Evolutionary conservation across 768 basidiomycete genomes (phyloP).

Genomic region (Calocera viscosa): DNA sequence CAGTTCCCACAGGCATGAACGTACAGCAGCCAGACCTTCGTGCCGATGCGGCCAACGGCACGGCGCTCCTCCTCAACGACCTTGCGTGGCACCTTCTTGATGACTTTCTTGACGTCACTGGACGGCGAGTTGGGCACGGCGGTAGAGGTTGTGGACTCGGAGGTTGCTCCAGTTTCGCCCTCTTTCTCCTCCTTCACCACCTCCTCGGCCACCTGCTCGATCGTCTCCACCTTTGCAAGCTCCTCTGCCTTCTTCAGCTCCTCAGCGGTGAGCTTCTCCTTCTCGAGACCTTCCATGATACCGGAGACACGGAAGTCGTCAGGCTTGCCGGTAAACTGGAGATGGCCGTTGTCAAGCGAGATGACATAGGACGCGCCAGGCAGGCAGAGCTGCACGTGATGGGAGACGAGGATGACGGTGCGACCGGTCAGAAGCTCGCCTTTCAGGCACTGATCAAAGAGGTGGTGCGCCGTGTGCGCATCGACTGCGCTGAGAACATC

Average conservation of each 20-base stretch:
- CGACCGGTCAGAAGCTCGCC: constrained; percentile 68
- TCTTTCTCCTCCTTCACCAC: constrained; percentile 8
- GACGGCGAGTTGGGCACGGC: not conserved
- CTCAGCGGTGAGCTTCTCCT: constrained; percentile 30
- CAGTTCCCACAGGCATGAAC: constrained; percentile 41
- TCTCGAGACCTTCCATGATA: constrained; percentile 52
- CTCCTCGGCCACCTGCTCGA: constrained; percentile 21
- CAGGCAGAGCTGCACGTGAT: constrained; percentile 81
- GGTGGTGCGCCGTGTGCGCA: constrained; percentile 69
- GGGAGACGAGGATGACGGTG: constrained; percentile 82
- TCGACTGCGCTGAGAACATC: constrained; percentile 68
- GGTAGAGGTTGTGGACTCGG: not conserved
- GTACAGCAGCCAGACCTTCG: constrained; percentile 54
- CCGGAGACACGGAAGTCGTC: constrained; percentile 56
- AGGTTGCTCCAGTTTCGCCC: not conserved
- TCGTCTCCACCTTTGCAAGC: constrained; percentile 35
- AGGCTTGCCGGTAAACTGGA: constrained; percentile 56
- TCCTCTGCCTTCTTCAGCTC: constrained; percentile 14
- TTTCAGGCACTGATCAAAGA: constrained; percentile 64
- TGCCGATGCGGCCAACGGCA: constrained; percentile 57
- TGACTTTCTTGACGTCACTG: not conserved
- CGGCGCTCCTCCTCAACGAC: constrained; percentile 62
- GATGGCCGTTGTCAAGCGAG: constrained; percentile 67
- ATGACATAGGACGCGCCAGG: constrained; percentile 73
- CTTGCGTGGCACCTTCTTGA: constrained; percentile 57